Conservation (phyloP, 495 filamentous ascomycete genomes). For the Talaromyces stipitatus region DNA sequence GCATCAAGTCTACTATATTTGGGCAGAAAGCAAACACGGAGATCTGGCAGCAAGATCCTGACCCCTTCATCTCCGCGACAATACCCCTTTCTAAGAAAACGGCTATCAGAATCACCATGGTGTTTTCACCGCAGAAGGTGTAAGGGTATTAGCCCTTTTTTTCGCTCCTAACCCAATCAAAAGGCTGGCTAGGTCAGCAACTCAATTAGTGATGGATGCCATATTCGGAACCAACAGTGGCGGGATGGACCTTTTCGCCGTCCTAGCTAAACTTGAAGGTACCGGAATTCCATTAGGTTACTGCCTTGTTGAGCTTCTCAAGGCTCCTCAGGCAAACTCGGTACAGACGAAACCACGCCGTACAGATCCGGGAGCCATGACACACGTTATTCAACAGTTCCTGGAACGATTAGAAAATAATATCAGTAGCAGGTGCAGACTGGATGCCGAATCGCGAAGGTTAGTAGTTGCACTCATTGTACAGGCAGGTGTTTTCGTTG, state of each 20-base stretch:
- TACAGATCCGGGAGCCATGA: background rate
- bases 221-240: constrained; percentile 3
- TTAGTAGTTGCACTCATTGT: too few species aligned
- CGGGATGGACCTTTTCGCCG: constrained; percentile 5
- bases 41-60: background rate
- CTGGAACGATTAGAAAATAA: background rate
- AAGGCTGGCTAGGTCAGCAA: background rate
- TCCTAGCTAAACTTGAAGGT: background rate
- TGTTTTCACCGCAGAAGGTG: background rate
- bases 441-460: too few species aligned
- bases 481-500: too few species aligned
- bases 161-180: background rate
- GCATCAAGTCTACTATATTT: constrained; percentile 4
- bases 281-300: background rate
- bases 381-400: background rate
- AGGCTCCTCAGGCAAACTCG: too few species aligned
- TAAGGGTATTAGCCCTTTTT: constrained; percentile 3
- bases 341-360: background rate
- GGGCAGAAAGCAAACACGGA: constrained; percentile 3
- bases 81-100: background rate
- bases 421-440: too few species aligned
- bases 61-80: constrained; percentile 1
- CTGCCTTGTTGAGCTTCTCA: background rate
- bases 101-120: background rate
- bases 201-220: constrained; percentile 4